Base-by-base conservation (phyloP, 306 rosid genomes). In the Astragalus glycyphyllos region DNA sequence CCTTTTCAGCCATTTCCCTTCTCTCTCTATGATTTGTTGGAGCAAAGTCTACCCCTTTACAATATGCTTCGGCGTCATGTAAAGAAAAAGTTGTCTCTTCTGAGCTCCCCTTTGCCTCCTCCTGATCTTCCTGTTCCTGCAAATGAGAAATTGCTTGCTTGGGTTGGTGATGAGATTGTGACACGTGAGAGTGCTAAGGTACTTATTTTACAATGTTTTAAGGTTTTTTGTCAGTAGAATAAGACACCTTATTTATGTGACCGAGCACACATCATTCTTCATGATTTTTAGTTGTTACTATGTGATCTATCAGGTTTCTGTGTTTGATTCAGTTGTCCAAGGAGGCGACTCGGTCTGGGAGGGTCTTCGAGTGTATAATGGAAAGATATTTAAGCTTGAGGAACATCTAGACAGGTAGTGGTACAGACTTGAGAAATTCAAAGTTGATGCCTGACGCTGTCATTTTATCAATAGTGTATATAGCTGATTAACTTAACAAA, bases 301-400 rank as follows among this genome's bases (percentile, higher is more conserved):
- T 76, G 8, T 65, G 53, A 65, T 54, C 77, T 68, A 42, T 61
- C 78, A 91, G 97, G 96, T 85, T 65, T 91, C 89, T 35, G 97
- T 86, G 71, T 86, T 91, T 74, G 96, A 91, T 73, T 91, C 97
- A 44, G 82, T 85, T 63, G 92, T 87, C 73, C 96, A 91, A 87
- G 97, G 96, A 2, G 77, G 77, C 1, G 97, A 91, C 79, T 91
- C 96, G 54, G 97, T 88, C 53, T 91, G 97, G 97, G 97, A 91
- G 77, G 97, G 92, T 74, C 89, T 91, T 74, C 82, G 92, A 69
- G 88, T 88, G 57, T 91, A 88, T 61, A 64, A 78, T 49, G 85
- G 89, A 73, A 91, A 86, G 85, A 80, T 91, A 57, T 91, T 91
- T 82, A 91, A 84, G 82, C 92, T 88, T 68, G 92, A 91, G 31